Evolutionary conservation across 768 basidiomycete genomes (phyloP).

Genomic region (Serendipita sp.): DNA sequence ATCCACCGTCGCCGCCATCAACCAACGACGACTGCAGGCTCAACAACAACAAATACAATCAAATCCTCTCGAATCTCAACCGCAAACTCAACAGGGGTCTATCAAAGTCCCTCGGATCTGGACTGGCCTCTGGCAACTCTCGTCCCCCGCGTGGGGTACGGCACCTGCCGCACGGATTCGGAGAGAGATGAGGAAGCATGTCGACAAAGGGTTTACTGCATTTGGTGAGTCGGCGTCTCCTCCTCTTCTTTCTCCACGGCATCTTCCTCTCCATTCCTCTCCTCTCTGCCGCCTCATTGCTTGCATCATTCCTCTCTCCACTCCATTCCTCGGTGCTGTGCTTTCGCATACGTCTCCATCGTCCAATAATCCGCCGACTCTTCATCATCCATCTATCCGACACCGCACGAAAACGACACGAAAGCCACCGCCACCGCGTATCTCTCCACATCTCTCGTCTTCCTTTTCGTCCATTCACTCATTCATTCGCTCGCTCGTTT

Average conservation of each 20-base stretch:
- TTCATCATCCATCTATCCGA: too few relatives aligned
- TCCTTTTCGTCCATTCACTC: too few relatives aligned
- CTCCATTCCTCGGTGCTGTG: not conserved
- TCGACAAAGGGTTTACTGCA: constrained; percentile 43
- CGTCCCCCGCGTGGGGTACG: constrained; percentile 72
- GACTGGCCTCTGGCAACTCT: constrained; percentile 74
- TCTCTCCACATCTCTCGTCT: too few relatives aligned
- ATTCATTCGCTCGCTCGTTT: too few relatives aligned
- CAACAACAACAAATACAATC: not conserved
- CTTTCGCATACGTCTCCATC: not conserved
- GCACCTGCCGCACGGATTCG: constrained; percentile 49
- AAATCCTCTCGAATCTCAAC: constrained; percentile 21
- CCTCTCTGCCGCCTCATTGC: not conserved
- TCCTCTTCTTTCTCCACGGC: not conserved
- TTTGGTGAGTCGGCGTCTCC: constrained; percentile 20
- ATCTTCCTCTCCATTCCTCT: not conserved
- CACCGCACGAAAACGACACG: too few relatives aligned
- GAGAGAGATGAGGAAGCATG: constrained; percentile 47
- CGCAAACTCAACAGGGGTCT: constrained; percentile 27
- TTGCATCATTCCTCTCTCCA: not conserved
- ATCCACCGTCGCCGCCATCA: not conserved
- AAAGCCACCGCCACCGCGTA: too few relatives aligned
- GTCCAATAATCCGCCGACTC: not conserved
- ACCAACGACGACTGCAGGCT: not conserved
- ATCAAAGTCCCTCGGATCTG: constrained; percentile 47